Base-by-base conservation (phyloP, 805 yeast species). In the Kodamaea fukazawae region DNA sequence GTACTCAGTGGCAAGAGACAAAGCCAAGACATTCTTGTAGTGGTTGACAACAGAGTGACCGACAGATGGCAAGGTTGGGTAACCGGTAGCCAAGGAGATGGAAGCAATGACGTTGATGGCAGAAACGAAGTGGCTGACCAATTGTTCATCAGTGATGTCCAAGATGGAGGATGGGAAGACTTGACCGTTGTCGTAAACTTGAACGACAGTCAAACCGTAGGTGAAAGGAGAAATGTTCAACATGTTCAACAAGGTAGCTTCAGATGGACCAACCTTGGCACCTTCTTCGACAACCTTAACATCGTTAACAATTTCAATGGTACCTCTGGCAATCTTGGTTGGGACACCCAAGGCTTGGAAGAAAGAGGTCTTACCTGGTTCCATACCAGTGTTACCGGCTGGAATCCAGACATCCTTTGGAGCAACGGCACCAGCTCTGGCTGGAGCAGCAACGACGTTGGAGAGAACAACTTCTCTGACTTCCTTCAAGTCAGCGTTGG, bases 271-370 rank as follows among this genome's bases (percentile, higher is more conserved):
- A 65, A 93, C 99, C 76, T 77, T 87, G 69, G 67, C 65, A 65
- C 87, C 86, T 51, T 83, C 82, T 52, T 76, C 81, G 66, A 90
- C 96, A 70, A 93, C 96, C 80, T 86, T 86, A 65, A 93, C 96
- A 69, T 93, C 99, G 61, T 85, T 75, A 73, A 88, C 89, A 76
- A 93, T 93, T 80, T 93, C 99, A 83, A 93, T 93, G 78, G 96
- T 89, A 93, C 99, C 99, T 86, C 99, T 90, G 76, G 96, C 93
- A 89, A 93, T 93, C 95, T 93, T 93, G 87, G 99, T 93, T 83
- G 99, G 99, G 65, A 93, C 96, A 87, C 98, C 98, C 66, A 93
- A 83, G 70, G 99, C 99, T 83, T 93, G 99, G 98, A 93, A 93
- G 95, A 93, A 93, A 70, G 99, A 93, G 67, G 99, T 93, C 88